phyloP scores from a whole-genome alignment of 2,329 filamentous ascomycete genomes.

The Aureobasidium sp. region DNA sequence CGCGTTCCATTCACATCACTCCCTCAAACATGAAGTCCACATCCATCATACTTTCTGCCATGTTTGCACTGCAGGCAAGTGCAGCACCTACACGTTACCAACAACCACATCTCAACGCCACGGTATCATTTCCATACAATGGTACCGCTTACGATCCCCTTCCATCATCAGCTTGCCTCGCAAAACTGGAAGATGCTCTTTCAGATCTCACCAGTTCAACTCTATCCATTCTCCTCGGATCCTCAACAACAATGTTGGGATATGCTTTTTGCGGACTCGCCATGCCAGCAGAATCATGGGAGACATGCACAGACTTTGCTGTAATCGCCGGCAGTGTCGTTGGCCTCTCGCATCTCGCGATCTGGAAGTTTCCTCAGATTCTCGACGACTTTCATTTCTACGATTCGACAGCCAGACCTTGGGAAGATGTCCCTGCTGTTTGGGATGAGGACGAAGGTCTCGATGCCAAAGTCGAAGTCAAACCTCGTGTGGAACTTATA shows the following conservation, averaged over 20 bases:
- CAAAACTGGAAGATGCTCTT: neutral
- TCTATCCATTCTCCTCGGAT: conserved; percentile 4
- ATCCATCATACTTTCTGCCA: neutral
- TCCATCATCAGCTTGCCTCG: neutral
- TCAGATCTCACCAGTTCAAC: conserved; percentile 3
- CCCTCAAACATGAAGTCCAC: neutral
- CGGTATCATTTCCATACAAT: neutral
- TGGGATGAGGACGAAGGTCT: neutral
- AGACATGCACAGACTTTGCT: conserved; percentile 5
- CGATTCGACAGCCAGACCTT: neutral
- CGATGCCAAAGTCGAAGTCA: neutral
- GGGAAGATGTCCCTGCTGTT: neutral
- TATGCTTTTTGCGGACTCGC: neutral
- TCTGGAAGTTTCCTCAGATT: conserved; percentile 6
- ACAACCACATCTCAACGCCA: neutral
- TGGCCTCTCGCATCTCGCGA: neutral
- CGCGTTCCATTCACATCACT: neutral
- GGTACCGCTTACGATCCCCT: neutral
- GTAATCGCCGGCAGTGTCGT: conserved; percentile 5
- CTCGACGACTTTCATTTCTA: neutral
- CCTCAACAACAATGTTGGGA: conserved; percentile 5
- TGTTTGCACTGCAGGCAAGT: neutral
- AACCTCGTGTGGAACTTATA: neutral
- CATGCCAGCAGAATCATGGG: conserved; percentile 3
- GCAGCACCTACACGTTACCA: conserved; percentile 2